These are phyloP conservation scores for Pulicaria dysenterica DNA, from an alignment of 129 eudicot species.

Conservation along the genomic window DNA sequence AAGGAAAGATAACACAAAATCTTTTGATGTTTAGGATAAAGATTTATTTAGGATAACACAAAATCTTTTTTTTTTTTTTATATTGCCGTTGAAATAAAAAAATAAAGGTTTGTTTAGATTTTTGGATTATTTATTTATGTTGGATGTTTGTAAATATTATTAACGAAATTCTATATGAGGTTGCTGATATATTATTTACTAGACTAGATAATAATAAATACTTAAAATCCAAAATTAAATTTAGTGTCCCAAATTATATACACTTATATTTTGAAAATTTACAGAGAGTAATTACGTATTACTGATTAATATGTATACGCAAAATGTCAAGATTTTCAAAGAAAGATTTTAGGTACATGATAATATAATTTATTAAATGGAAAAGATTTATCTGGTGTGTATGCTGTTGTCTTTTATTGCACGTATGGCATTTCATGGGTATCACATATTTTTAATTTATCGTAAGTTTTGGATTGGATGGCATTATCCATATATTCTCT, in stretches of 20 bases:
- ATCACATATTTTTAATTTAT: constrained; percentile 4
- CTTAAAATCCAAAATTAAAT: neutral
- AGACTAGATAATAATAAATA: neutral
- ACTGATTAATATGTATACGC: neutral
- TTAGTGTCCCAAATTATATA: neutral
- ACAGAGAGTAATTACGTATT: too few species aligned
- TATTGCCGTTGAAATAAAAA: too few species aligned
- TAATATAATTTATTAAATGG: constrained; percentile 11
- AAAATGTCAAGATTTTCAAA: neutral
- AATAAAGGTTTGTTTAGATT: neutral
- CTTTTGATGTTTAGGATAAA: neutral
- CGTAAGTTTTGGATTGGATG: too few species aligned
- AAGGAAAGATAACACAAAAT: neutral
- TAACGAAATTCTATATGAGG: neutral
- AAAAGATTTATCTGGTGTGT: constrained; percentile 8
- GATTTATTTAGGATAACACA: neutral
- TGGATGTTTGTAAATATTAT: neutral
- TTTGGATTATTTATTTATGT: neutral
- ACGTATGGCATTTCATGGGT: neutral
- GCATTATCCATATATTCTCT: neutral
- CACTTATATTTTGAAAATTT: neutral
- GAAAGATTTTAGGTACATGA: neutral
- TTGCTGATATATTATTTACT: neutral
- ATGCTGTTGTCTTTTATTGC: constrained; percentile 12
- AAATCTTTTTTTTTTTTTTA: too few species aligned